phyloP scores from a whole-genome alignment of 768 basidiomycete genomes.

The Crucibulum laeve region DNA sequence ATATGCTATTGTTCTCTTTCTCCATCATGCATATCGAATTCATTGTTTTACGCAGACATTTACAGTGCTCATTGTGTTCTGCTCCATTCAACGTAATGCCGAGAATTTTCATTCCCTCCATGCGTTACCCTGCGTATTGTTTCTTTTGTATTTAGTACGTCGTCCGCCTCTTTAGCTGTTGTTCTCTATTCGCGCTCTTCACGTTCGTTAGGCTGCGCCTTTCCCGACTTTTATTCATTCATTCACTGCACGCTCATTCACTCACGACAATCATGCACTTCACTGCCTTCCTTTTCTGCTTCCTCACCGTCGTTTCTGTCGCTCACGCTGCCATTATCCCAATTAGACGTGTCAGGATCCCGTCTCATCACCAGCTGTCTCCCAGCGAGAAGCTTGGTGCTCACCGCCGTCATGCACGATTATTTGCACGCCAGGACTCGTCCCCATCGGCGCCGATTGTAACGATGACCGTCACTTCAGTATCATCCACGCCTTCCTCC shows the following conservation, averaged over 20 bases:
- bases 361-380: slow-evolving; percentile 4
- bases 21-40: not conserved
- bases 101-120: not conserved
- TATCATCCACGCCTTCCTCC: not conserved
- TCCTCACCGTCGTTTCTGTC: slow-evolving; percentile 6
- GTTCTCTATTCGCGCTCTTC: not conserved
- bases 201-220: slow-evolving; percentile 11
- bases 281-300: slow-evolving; percentile 4
- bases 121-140: not conserved
- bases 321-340: slow-evolving; percentile 13
- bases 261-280: slow-evolving; percentile 12
- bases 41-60: too few relatives aligned
- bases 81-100: too few relatives aligned
- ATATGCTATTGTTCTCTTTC: not conserved
- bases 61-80: too few relatives aligned
- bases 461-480: not conserved
- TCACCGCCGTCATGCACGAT: not conserved
- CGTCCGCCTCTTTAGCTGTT: not conserved
- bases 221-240: slow-evolving; percentile 5
- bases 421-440: not conserved
- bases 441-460: not conserved
- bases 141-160: not conserved
- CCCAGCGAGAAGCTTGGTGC: not conserved
- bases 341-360: slow-evolving; percentile 11
- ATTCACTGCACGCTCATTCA: slow-evolving; percentile 6